Conservation (phyloP, 2,329 filamentous ascomycete species). For the Taxawa tesnikishii region DNA sequence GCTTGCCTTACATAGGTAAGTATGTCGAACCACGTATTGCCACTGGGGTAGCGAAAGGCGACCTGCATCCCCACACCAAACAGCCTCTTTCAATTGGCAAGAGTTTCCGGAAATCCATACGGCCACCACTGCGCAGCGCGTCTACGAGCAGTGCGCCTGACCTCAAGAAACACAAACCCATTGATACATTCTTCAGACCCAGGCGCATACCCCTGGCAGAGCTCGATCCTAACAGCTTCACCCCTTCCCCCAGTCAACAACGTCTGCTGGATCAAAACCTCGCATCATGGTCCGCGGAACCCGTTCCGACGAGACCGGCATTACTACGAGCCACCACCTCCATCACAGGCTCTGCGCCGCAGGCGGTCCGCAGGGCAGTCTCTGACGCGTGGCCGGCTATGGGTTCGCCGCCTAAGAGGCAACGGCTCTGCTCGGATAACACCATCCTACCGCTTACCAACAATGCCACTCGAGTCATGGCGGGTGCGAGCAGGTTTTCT, state of each 20-base stretch:
- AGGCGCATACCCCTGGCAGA: slow-evolving; percentile 53
- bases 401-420: slow-evolving; percentile 24
- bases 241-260: slow-evolving; percentile 53
- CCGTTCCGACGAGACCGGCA: slow-evolving; percentile 8
- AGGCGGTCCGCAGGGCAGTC: slow-evolving; percentile 25
- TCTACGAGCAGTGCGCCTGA: slow-evolving; percentile 2
- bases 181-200: slow-evolving; percentile 53
- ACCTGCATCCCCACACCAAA: slow-evolving; percentile 86
- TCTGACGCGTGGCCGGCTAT: slow-evolving; percentile 18
- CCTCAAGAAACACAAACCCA: slow-evolving; percentile 42
- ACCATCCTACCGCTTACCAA: slow-evolving; percentile 14
- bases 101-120: slow-evolving; percentile 10
- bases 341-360: slow-evolving; percentile 27
- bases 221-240: slow-evolving; percentile 55
- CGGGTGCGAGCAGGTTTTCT: slow-evolving; percentile 34
- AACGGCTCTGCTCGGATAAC: slow-evolving; percentile 31
- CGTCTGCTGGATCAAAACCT: slow-evolving; percentile 42
- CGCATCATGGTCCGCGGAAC: slow-evolving; percentile 41
- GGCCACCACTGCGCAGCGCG: neutral
- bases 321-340: slow-evolving; percentile 13
- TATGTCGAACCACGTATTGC: slow-evolving; percentile 55
- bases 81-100: slow-evolving; percentile 37
- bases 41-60: slow-evolving; percentile 62
- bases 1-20: slow-evolving; percentile 72
- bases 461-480: slow-evolving; percentile 9